Base-by-base conservation (phyloP, 2,329 filamentous ascomycete genomes). In the Ophiostoma triangulosporum region DNA sequence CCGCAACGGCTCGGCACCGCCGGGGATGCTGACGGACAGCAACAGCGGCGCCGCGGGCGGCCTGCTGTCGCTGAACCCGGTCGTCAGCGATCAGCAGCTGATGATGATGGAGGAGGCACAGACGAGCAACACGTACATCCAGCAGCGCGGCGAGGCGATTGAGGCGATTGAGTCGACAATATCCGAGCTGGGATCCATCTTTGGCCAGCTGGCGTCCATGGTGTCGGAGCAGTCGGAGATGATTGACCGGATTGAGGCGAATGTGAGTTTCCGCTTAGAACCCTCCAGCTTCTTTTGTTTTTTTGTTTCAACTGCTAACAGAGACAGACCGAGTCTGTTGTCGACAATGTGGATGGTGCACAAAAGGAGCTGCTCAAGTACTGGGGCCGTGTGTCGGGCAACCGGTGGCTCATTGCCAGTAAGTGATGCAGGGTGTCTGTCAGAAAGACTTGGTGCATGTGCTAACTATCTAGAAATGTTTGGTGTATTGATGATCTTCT, bases 131-230 rank as follows among this genome's bases (percentile, higher is more conserved):
- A 76, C 80, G 27, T 97, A 98, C 65, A 94, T 97, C 57, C 85
- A 94, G 62, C 88, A 95, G 64, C 78, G 93, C 66, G 91, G 91
- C 17, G 88, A 96, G 67, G 93, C 93, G 0, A 97, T 98, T 59
- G 91, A 97, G 65, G 87, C 89, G 4, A 98, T 98, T 56, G 93
- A 98, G 68, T 83, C 87, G 61, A 98, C 93, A 1, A 98, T 98
- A 61, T 82, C 80, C 58, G 93, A 98, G 66, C 75, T 98, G 1
- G 93, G 93, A 27, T 73, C 73, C 50, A 63, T 65, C 48, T 61
- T 59, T 49, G 57, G 54, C 2, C 55, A 98, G 68, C 73, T 98
- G 50, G 91, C 93, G 33, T 83, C 88, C 60, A 97, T 98, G 93
- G 93, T 98, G 29, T 88, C 86, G 53, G 91, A 98, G 67, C 93